Conservation (phyloP, 306 rosid species). For the Cicer chorassanicum region DNA sequence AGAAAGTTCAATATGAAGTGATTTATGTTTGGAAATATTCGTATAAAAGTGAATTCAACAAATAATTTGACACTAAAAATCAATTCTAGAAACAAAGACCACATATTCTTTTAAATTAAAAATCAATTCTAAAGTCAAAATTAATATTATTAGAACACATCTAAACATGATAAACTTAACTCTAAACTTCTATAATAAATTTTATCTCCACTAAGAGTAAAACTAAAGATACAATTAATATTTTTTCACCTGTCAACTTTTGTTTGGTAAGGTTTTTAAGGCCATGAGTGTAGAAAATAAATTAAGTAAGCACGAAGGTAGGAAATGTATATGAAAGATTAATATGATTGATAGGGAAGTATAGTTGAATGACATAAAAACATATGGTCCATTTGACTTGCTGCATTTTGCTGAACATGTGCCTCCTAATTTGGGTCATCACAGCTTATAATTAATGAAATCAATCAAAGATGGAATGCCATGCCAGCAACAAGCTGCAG, state of each 20-base stretch:
- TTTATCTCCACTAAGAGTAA: no score
- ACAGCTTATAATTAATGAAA: background rate
- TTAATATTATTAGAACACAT: no score
- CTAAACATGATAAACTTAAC: no score
- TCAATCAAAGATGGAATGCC: constrained; percentile 16
- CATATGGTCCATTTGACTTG: background rate
- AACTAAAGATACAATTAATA: background rate
- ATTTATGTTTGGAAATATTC: no score
- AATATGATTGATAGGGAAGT: background rate
- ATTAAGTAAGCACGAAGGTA: background rate
- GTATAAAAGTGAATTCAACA: no score
- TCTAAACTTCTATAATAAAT: no score
- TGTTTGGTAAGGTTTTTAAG: constrained; percentile 31
- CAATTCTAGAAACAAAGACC: no score
- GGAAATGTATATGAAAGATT: constrained; percentile 3
- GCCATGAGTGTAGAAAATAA: background rate
- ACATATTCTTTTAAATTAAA: no score
- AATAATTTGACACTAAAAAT: no score
- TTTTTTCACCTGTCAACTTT: background rate
- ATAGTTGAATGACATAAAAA: background rate
- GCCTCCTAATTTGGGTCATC: constrained; percentile 30
- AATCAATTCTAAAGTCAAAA: no score
- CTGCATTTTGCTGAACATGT: constrained; percentile 21
- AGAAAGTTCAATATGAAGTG: no score
- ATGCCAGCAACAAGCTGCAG: background rate